These are phyloP conservation scores for Colletotrichum caudatum DNA, from an alignment of 2,329 filamentous ascomycete species.

Conservation along the genomic window DNA sequence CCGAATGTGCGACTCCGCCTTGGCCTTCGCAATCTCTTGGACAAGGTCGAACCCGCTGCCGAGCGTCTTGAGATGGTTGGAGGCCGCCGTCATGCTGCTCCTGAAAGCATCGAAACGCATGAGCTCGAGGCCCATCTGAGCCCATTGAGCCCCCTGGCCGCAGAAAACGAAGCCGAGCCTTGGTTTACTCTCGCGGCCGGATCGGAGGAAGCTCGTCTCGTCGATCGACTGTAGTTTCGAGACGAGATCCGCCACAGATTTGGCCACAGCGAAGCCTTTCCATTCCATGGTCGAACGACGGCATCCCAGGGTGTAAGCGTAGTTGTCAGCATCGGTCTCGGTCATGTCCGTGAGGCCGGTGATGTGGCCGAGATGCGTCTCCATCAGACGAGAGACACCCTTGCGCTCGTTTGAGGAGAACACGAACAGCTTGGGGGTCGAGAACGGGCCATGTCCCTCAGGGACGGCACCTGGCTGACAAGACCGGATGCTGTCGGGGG, in stretches of 20 bases:
- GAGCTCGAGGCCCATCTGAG: slow-evolving; percentile 57
- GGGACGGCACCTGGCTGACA: too few species aligned
- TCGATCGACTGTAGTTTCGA: slow-evolving; percentile 45
- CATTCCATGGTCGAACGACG: slow-evolving; percentile 60
- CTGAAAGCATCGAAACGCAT: slow-evolving; percentile 58
- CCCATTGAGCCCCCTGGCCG: slow-evolving; percentile 59
- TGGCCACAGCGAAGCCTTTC: slow-evolving; percentile 55
- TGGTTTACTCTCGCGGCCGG: slow-evolving; percentile 46
- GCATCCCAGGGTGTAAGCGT: slow-evolving; percentile 60
- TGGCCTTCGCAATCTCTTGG: slow-evolving; percentile 51
- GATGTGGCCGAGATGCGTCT: slow-evolving; percentile 48
- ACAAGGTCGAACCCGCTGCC: slow-evolving; percentile 51
- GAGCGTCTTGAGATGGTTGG: slow-evolving; percentile 49
- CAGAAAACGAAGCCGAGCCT: slow-evolving; percentile 57
- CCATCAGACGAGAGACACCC: slow-evolving; percentile 53
- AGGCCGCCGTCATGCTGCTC: slow-evolving; percentile 52
- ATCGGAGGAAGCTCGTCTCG: slow-evolving; percentile 44
- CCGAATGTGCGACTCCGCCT: slow-evolving; percentile 47
- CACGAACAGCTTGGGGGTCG: slow-evolving; percentile 54
- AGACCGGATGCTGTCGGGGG: not conserved
- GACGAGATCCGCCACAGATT: slow-evolving; percentile 50
- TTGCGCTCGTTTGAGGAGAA: slow-evolving; percentile 59
- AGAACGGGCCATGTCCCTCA: not conserved
- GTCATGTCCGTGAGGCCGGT: slow-evolving; percentile 38
- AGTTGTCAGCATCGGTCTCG: slow-evolving; percentile 49